Evolutionary conservation across 805 yeast species (phyloP).

Genomic region (Ogataea angusta): DNA sequence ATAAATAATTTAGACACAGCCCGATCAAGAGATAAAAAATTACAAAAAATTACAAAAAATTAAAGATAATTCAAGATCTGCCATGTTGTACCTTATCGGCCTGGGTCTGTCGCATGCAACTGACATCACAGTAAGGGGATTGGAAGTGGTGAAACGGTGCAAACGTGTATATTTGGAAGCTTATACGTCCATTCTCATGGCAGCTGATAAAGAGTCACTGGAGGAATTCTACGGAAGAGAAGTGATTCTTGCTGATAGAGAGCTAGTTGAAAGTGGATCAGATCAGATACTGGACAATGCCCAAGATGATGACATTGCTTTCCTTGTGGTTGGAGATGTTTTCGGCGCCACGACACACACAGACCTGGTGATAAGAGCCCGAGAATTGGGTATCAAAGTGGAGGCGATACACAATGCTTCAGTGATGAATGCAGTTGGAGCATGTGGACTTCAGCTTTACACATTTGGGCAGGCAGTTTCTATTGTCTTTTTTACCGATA

Average conservation of each 20-base stretch:
- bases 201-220: conserved; percentile 70
- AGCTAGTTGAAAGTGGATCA: conserved; percentile 85
- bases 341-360: conserved; percentile 99
- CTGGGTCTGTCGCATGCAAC: conserved; percentile 84
- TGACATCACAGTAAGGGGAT: conserved; percentile 93
- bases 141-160: conserved; percentile 78
- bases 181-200: conserved; percentile 92
- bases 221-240: conserved; percentile 85
- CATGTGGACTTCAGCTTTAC: conserved; percentile 93
- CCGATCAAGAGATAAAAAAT: conserved; percentile 1
- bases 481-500: conserved; percentile 89
- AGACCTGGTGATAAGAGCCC: conserved; percentile 86
- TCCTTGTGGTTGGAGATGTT: conserved; percentile 95
- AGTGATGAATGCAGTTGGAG: conserved; percentile 97
- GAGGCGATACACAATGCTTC: conserved; percentile 93
- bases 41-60: conserved; percentile 1
- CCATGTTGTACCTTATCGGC: conserved; percentile 87
- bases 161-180: conserved; percentile 93
- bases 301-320: conserved; percentile 80
- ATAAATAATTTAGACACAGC: conserved; percentile 1
- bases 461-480: conserved; percentile 98
- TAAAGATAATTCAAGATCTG: neutral
- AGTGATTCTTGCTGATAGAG: conserved; percentile 89
- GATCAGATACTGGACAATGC: conserved; percentile 80
- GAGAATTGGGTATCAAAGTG: conserved; percentile 73